Evolutionary conservation across 2,329 filamentous ascomycete species (phyloP), one percentile per base, ranked within the genome.

Genomic region (Clarireedia paspali): DNA sequence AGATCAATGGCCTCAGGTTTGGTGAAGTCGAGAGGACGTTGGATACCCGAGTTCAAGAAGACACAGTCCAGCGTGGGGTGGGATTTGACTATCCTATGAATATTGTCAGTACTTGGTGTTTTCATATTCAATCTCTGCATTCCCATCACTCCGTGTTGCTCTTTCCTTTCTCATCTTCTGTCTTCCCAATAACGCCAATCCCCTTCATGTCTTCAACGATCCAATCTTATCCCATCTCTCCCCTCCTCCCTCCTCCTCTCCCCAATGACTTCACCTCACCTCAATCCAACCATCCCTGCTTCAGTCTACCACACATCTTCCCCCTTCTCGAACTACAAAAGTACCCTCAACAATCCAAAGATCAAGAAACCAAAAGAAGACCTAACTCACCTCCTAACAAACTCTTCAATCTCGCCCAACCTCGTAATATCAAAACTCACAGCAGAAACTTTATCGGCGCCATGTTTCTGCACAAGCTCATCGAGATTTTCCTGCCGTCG

Each of bases 401-500:
- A 36, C 20, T 15, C 5, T 4, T 56, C 39, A 15, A 60, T 45
- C 2, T 17, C 26, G 3, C 23, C 6, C 5, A 60, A 26, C 30
- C 58, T 42, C 5, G 39, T 58, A 39, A 60, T 48, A 38, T 60
- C 58, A 10, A 54, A 59, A 1, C 12, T 2, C 5, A 55, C 38
- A 0, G 51, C 38, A 4, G 42, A 40, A 5, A 46, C 17, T 46
- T 56, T 45, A 2, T 47, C 12, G 34, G 15, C 9, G 26, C 53
- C 27, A 53, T 38, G 40, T 49, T 56, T 48, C 50, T 68, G 68
- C 15, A 77, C 72, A 23, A 30, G 7, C 47, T 42, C 27, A n/a
- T 55, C 27, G 1, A 83, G 72, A 12, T 73, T 70, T 5, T 78
- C 73, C 63, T 75, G 67, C 40, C 79, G 76, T 12, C 80, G 75